Evolutionary conservation across 2,329 filamentous ascomycete species (phyloP).

Genomic region (Cordyceps fumosorosea): DNA sequence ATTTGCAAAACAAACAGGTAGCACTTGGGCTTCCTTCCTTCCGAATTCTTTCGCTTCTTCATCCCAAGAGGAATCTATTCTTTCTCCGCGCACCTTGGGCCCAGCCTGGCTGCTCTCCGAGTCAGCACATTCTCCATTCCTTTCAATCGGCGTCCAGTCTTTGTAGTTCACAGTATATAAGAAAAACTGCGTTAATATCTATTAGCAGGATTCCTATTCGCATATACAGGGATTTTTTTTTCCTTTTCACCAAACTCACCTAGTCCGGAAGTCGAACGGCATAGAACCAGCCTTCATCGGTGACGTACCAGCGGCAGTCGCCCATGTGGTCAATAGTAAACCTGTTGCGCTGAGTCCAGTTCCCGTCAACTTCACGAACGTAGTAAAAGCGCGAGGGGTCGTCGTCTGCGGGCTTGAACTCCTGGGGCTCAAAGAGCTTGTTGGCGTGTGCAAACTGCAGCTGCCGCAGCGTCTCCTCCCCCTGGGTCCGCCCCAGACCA

Average conservation of each 20-base stretch:
- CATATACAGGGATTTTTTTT: neutral
- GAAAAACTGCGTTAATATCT: neutral
- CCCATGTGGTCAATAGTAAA: conserved; percentile 54
- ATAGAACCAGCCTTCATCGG: conserved; percentile 53
- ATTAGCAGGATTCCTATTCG: neutral
- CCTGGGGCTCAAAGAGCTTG: conserved; percentile 50
- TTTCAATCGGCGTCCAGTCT: neutral
- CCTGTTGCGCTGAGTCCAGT: conserved; percentile 53
- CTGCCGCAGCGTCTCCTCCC: conserved; percentile 41
- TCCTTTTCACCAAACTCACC: neutral
- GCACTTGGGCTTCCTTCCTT: neutral
- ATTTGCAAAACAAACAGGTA: neutral
- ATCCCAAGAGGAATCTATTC: neutral
- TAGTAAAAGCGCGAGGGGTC: conserved; percentile 55
- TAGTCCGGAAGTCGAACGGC: conserved; percentile 46
- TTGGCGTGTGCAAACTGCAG: conserved; percentile 43
- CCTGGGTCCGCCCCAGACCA: conserved; percentile 44
- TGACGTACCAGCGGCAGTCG: conserved; percentile 53
- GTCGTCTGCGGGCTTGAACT: conserved; percentile 56
- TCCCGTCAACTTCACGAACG: conserved; percentile 53
- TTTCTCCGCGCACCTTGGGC: neutral
- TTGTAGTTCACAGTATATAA: neutral
- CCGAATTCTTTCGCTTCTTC: neutral
- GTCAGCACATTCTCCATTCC: neutral
- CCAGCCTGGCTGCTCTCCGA: neutral